Evolutionary conservation across 2,329 filamentous ascomycete species (phyloP), one percentile per base, ranked within the genome.

Genomic region (Aspergillus pseudoviridinutans): DNA sequence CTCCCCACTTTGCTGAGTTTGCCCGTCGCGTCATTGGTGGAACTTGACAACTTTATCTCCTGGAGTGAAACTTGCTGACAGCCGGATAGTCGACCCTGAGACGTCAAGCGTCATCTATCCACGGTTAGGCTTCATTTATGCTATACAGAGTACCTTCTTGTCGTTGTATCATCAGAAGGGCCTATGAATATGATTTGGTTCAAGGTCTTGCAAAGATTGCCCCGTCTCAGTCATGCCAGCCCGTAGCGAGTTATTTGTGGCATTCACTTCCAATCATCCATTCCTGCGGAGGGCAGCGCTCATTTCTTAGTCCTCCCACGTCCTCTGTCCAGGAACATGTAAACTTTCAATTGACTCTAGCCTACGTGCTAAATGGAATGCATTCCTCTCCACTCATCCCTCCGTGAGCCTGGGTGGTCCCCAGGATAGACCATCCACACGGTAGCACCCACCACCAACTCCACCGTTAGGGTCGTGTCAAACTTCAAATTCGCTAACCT

Each of bases 11-110:
- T 54, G 27, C 55, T 58, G 44, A 56, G 9, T 25, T 20, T 3
- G 25, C 25, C 32, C 22, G 2, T 32, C 14, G 1, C 28, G 4
- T 59, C 50, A 65, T 65, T 65, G 63, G 63, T 22, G 25, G 20
- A 47, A 20, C 12, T 27, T 25, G 44, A 14, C 22, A 47, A 24
- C 24, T 24, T 47, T 14, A 22, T 47, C 42, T 46, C 42, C 42
- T 12, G 2, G 9, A 24, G 9, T 46, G 42, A 24, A 12, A 38
- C 32, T 17, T 22, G 42, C n/a, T 46, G 42, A 46, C 12, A 46
- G 42, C 20, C 41, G 25, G 22, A 47, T 47, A 12, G 10, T 29
- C 10, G 28, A 46, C 4, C 20, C 22, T 25, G 22, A 25, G 22
- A 47, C 12, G 14, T 38, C 32, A 38, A 38, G 32, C 17, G 32